phyloP scores from a whole-genome alignment of 176 grass and related monocot genomes.

The Oryza punctata region DNA sequence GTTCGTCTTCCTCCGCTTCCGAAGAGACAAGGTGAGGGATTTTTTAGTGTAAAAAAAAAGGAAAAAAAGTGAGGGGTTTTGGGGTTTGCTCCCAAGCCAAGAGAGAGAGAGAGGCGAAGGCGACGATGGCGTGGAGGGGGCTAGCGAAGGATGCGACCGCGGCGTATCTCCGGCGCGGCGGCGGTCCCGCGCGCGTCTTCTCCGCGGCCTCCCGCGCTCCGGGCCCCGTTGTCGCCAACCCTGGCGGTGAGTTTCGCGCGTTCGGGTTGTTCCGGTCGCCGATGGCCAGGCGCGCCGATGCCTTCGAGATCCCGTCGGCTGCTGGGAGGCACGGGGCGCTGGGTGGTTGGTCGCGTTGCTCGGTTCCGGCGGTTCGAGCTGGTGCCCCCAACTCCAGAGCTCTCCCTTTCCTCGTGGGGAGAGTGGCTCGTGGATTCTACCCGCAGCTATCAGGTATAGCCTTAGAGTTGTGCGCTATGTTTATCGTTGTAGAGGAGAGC shows the following conservation, averaged over 20 bases:
- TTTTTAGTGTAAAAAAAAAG: too few relatives aligned
- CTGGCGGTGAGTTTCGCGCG: not conserved
- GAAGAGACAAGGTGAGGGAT: not conserved
- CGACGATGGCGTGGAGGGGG: conserved; percentile 45
- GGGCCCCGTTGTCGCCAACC: not conserved
- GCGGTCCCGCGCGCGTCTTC: conserved; percentile 2
- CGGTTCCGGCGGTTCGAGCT: conserved; percentile 7
- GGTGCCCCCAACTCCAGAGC: conserved; percentile 5
- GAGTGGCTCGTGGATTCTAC: not conserved
- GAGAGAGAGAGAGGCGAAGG: not conserved
- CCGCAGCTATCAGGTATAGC: conserved; percentile 28
- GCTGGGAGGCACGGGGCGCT: not conserved
- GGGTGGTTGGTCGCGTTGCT: conserved; percentile 7
- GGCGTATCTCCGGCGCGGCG: conserved; percentile 26
- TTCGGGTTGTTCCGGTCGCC: not conserved
- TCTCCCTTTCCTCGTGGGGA: not conserved
- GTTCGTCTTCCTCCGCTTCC: not conserved
- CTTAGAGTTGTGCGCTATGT: not conserved
- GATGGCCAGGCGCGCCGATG: not conserved
- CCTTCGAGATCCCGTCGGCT: not conserved
- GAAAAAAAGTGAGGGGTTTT: too few relatives aligned
- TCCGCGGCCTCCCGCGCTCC: not conserved
- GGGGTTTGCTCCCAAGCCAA: too few relatives aligned
- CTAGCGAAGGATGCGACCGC: not conserved
- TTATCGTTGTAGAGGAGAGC: not conserved